Evolutionary conservation across 1,284 basidiomycete species (phyloP).

Genomic region (Boletus semigastroideus): DNA sequence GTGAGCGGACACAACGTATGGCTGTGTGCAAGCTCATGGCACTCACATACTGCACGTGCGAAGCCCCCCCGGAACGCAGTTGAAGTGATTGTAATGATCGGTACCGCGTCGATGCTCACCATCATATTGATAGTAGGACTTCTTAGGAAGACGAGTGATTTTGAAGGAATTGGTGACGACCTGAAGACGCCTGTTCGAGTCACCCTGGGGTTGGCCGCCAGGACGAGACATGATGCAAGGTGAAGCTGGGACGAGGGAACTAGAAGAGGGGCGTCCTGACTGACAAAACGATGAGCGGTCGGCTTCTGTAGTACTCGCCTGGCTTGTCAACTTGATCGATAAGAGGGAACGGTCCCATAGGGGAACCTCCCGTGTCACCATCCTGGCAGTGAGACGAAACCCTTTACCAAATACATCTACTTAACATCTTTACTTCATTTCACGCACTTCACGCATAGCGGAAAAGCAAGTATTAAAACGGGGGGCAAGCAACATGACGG

Average conservation of each 20-base stretch:
- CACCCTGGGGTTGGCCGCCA: background rate
- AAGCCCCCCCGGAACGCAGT: background rate
- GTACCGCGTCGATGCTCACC: background rate
- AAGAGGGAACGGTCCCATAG: constrained; percentile 16
- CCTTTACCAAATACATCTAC: constrained; percentile 2
- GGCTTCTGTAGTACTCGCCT: constrained; percentile 10
- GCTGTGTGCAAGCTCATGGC: background rate
- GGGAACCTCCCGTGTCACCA: constrained; percentile 3
- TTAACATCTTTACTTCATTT: background rate
- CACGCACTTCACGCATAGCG: background rate
- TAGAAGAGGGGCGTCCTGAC: background rate
- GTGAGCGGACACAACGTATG: constrained; percentile 11
- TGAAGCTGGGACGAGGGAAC: background rate
- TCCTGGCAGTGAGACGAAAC: background rate
- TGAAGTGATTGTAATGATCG: constrained; percentile 4
- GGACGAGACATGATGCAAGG: constrained; percentile 22
- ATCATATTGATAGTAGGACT: background rate
- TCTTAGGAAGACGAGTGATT: background rate
- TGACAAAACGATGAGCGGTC: background rate
- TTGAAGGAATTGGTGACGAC: background rate
- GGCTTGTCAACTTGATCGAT: constrained; percentile 20
- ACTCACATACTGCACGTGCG: constrained; percentile 28
- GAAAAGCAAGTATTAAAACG: constrained; percentile 27
- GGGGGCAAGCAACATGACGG: constrained; percentile 29
- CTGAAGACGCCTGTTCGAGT: background rate